phyloP scores from a whole-genome alignment of 2,329 filamentous ascomycete genomes.

The Colletotrichum lindemuthianum region DNA sequence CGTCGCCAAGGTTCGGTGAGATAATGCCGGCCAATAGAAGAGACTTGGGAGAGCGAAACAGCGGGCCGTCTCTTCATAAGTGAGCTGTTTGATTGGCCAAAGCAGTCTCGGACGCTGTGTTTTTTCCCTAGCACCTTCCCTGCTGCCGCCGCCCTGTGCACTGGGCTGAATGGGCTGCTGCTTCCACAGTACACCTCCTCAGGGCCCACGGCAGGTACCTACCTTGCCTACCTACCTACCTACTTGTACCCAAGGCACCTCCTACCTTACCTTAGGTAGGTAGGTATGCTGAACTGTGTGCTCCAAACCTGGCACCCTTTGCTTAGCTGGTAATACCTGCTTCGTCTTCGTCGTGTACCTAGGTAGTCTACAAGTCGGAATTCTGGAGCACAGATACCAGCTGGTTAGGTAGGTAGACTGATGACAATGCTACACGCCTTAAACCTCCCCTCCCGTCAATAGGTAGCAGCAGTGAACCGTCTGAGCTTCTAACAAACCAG shows the following conservation, averaged over 20 bases:
- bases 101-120: not conserved
- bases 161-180: no score
- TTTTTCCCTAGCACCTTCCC: constrained; percentile 20
- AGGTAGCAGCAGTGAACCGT: not conserved
- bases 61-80: not conserved
- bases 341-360: no score
- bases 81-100: constrained; percentile 28
- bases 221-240: not conserved
- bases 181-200: no score
- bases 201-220: not conserved
- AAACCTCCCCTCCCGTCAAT: no score
- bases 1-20: constrained; percentile 2
- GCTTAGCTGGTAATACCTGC: not conserved
- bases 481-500: constrained; percentile 27
- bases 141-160: not conserved
- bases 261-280: no score
- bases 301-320: not conserved
- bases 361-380: no score
- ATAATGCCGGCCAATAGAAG: constrained; percentile 9
- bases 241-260: no score
- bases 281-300: no score
- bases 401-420: no score
- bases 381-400: no score
- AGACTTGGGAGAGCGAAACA: constrained; percentile 11
- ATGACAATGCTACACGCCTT: no score